phyloP scores from a whole-genome alignment of 768 basidiomycete genomes.

The Leccinum incarnatum region DNA sequence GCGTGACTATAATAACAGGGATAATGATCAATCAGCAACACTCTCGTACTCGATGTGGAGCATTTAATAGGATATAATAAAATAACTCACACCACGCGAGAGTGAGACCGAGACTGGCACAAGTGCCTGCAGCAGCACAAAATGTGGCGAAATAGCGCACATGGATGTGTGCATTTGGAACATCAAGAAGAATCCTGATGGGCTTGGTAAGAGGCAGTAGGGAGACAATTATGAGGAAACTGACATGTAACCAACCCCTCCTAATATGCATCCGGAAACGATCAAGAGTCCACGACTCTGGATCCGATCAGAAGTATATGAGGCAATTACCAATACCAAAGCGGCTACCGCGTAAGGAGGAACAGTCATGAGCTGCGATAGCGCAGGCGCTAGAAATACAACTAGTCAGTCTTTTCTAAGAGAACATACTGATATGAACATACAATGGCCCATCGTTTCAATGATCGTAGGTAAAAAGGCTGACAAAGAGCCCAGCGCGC shows the following conservation, averaged over 20 bases:
- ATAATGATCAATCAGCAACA: no score
- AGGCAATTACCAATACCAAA: slow-evolving; percentile 33
- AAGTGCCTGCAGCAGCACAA: slow-evolving; percentile 44
- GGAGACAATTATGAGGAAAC: not conserved
- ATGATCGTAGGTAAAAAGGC: slow-evolving; percentile 59
- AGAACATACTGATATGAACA: slow-evolving; percentile 3
- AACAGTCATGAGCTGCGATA: slow-evolving; percentile 50
- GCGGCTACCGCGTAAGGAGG: slow-evolving; percentile 50
- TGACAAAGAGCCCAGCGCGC: slow-evolving; percentile 46
- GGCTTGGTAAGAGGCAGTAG: not conserved
- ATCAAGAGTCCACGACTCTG: slow-evolving; percentile 41
- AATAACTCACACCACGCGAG: slow-evolving; percentile 26
- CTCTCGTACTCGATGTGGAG: no score
- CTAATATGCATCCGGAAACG: slow-evolving; percentile 27
- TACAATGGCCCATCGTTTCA: slow-evolving; percentile 47
- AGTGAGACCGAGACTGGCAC: slow-evolving; percentile 42
- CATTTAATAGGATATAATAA: no score
- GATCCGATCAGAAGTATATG: slow-evolving; percentile 43
- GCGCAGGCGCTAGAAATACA: slow-evolving; percentile 36
- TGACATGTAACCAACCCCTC: slow-evolving; percentile 44
- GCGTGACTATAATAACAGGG: no score
- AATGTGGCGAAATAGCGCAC: slow-evolving; percentile 47
- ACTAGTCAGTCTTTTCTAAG: not conserved
- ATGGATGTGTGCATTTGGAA: slow-evolving; percentile 28
- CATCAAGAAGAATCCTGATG: slow-evolving; percentile 33